These are phyloP conservation scores for Murraya koenigii DNA, from an alignment of 345 rosid species.

Conservation along the genomic window DNA sequence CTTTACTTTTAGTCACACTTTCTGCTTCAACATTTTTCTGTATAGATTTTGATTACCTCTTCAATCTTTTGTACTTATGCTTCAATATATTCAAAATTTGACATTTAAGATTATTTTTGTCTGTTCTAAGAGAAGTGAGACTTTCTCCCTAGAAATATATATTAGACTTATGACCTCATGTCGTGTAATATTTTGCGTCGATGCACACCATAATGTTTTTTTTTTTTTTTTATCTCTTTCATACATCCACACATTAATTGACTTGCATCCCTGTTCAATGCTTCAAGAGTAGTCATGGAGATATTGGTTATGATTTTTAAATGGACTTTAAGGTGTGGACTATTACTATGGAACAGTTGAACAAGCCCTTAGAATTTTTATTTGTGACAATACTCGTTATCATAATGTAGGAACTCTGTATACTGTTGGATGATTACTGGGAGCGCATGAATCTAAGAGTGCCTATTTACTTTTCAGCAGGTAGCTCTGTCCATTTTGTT, in stretches of 20 bases:
- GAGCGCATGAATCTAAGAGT: conserved; percentile 88
- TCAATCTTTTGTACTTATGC: not conserved
- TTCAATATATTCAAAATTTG: not conserved
- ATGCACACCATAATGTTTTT: not conserved
- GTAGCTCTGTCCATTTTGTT: conserved; percentile 35
- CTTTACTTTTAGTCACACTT: not conserved
- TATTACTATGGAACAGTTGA: not conserved
- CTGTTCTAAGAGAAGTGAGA: not conserved
- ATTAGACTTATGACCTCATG: not conserved
- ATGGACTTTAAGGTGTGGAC: not conserved
- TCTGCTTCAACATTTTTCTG: not conserved
- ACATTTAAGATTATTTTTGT: not conserved
- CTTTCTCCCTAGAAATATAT: not conserved
- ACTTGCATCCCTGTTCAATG: not conserved
- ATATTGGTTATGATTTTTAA: not conserved
- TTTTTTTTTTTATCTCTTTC: too few relatives aligned
- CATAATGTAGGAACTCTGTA: conserved; percentile 67
- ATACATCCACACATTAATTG: not conserved
- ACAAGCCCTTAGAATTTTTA: not conserved
- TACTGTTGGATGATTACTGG: conserved; percentile 96
- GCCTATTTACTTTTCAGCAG: conserved; percentile 96
- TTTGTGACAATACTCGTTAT: not conserved
- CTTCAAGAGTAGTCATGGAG: not conserved
- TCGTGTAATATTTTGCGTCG: not conserved
- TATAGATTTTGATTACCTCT: not conserved